Evolutionary conservation across 176 grass and related monocot species (phyloP).

Genomic region (Areca catechu): DNA sequence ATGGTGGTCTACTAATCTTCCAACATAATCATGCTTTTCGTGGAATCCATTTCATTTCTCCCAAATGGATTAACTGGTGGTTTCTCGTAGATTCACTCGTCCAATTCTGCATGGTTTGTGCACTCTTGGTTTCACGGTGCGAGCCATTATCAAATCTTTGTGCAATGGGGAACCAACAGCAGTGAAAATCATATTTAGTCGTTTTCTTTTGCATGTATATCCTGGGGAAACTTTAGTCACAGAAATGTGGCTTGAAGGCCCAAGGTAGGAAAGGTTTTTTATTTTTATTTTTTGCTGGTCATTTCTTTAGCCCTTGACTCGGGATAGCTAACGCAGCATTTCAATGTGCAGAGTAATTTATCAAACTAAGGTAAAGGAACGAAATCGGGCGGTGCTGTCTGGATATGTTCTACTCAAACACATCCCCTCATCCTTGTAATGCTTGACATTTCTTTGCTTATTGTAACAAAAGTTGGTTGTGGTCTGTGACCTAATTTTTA

Average conservation of each 20-base stretch:
- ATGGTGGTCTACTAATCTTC: too few species aligned
- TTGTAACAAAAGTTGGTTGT: too few species aligned
- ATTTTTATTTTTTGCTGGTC: not conserved
- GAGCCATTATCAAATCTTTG: slow-evolving; percentile 67
- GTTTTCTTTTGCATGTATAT: slow-evolving; percentile 81
- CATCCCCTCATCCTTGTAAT: slow-evolving; percentile 70
- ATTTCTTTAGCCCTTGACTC: not conserved
- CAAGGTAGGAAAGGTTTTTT: slow-evolving; percentile 35
- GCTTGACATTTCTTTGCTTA: too few species aligned
- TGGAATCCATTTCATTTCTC: not conserved
- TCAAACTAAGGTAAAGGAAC: slow-evolving; percentile 68
- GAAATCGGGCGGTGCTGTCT: slow-evolving; percentile 63
- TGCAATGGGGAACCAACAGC: slow-evolving; percentile 53
- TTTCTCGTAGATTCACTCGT: slow-evolving; percentile 48
- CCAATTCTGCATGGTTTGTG: slow-evolving; percentile 83
- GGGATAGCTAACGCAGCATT: slow-evolving; percentile 13
- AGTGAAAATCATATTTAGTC: slow-evolving; percentile 57
- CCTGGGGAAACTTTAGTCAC: slow-evolving; percentile 63
- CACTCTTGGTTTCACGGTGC: slow-evolving; percentile 53
- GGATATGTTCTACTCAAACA: slow-evolving; percentile 68
- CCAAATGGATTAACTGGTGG: not conserved
- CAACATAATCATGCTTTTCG: too few species aligned
- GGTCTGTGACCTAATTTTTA: too few species aligned
- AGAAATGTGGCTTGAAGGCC: slow-evolving; percentile 79
- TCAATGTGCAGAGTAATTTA: slow-evolving; percentile 51